A percentile compares a stretch with the other conserved stretches of the same genome.
These are phyloP conservation scores for Baorangia bicolor DNA, from an alignment of 768 basidiomycete species.

Conservation along the genomic window DNA sequence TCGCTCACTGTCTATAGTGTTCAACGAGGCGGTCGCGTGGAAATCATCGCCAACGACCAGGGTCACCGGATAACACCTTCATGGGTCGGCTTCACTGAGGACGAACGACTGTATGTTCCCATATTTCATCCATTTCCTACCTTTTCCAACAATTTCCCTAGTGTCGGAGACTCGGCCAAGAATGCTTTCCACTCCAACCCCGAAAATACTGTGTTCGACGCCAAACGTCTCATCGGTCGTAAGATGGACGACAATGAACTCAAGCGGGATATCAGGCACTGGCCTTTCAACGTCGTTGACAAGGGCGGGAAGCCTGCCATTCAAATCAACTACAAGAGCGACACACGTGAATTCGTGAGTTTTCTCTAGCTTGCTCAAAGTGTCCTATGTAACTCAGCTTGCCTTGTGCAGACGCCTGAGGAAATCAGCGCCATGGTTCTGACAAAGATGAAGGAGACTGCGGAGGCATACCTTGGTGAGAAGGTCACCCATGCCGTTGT, in stretches of 20 bases:
- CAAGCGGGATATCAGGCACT: constrained; percentile 84
- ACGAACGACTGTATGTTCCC: constrained; percentile 58
- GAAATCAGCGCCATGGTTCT: constrained; percentile 97
- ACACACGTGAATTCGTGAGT: constrained; percentile 80
- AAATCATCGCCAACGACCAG: constrained; percentile 89
- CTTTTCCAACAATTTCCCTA: not conserved
- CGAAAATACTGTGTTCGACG: constrained; percentile 92
- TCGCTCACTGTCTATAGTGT: constrained; percentile 47
- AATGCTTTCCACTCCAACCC: constrained; percentile 94
- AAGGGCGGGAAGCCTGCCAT: constrained; percentile 81
- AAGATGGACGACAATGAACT: constrained; percentile 80
- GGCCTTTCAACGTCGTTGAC: constrained; percentile 82
- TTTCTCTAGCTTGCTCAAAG: not conserved
- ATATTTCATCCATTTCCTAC: not conserved
- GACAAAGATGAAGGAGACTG: constrained; percentile 98
- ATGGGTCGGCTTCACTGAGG: constrained; percentile 80
- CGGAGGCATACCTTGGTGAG: constrained; percentile 95
- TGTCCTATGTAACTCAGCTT: not conserved
- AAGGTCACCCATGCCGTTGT: constrained; percentile 97
- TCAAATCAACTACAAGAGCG: constrained; percentile 74
- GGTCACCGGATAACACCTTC: constrained; percentile 89
- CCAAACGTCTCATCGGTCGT: constrained; percentile 92
- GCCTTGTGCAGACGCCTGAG: constrained; percentile 69
- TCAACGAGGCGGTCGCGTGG: constrained; percentile 80
- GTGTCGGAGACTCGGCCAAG: constrained; percentile 94